A percentile compares a stretch with the other conserved stretches of the same genome.
Evolutionary conservation across 129 eudicot species (phyloP).

Genomic region (Calendula officinalis): DNA sequence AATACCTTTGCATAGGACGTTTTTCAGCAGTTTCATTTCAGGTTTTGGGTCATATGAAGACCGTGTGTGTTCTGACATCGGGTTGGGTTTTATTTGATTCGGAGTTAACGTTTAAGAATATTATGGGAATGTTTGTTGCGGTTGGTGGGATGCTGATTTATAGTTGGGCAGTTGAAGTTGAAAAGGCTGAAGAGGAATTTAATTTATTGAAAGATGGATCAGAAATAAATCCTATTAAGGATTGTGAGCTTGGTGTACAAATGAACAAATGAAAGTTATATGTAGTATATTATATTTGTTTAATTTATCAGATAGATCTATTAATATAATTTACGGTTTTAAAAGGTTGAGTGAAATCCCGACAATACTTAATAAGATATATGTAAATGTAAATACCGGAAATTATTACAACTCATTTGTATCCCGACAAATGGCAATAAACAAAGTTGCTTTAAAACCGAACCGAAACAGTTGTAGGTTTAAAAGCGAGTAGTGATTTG

Average conservation of each 20-base stretch:
- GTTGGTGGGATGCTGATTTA: constrained; percentile 75
- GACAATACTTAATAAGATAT: not conserved
- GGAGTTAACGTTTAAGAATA: constrained; percentile 66
- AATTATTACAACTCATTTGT: constrained; percentile 20
- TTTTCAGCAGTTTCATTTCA: constrained; percentile 83
- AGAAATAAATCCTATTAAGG: constrained; percentile 35
- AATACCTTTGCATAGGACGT: constrained; percentile 82
- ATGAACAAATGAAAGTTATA: constrained; percentile 9
- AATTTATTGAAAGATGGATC: constrained; percentile 61
- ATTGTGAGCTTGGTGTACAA: constrained; percentile 42
- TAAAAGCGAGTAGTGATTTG: constrained; percentile 65
- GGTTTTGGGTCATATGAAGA: constrained; percentile 88
- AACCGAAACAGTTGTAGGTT: not conserved
- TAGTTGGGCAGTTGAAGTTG: constrained; percentile 82
- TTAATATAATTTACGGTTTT: not conserved
- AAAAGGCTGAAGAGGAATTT: constrained; percentile 69
- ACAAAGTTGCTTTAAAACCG: too few species aligned
- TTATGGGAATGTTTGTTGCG: constrained; percentile 70
- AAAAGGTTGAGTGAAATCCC: too few species aligned
- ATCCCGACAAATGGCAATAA: not conserved
- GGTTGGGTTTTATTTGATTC: constrained; percentile 88
- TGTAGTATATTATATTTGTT: not conserved
- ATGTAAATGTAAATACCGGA: not conserved
- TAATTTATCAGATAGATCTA: not conserved
- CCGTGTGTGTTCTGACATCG: constrained; percentile 64